A percentile compares a stretch with the other conserved stretches of the same genome.
Conservation (phyloP, 2,329 filamentous ascomycete species). For the Ophiostoma sp. region DNA sequence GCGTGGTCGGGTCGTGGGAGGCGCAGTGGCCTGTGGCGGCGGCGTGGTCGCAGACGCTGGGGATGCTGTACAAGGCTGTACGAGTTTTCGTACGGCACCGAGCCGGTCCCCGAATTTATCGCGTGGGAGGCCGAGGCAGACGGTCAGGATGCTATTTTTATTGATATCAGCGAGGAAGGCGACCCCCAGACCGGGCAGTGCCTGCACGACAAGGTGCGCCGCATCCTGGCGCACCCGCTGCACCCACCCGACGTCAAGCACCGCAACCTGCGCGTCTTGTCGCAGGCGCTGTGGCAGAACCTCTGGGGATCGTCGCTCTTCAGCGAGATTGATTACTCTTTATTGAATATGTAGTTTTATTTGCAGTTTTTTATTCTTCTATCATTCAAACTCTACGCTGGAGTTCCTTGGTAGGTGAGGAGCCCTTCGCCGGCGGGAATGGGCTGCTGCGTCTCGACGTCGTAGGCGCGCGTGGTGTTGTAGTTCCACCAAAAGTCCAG, state of each 20-base stretch:
- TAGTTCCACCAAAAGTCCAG: conserved; percentile 26
- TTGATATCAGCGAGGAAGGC: not conserved
- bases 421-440: conserved; percentile 21
- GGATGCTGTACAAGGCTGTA: conserved; percentile 21
- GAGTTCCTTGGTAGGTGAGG: conserved; percentile 22
- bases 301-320: not conserved
- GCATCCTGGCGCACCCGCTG: conserved; percentile 21
- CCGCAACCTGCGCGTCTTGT: conserved; percentile 15
- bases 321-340: not conserved
- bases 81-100: conserved; percentile 19
- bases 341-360: not conserved
- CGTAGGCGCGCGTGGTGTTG: conserved; percentile 23
- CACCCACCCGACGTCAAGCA: conserved; percentile 18
- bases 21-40: conserved; percentile 18
- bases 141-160: not conserved
- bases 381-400: not conserved
- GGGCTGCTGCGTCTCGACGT: conserved; percentile 21
- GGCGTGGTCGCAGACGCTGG: conserved; percentile 18
- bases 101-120: conserved; percentile 13
- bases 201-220: conserved; percentile 22
- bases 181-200: conserved; percentile 13
- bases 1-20: conserved; percentile 12
- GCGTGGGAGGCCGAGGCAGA: not conserved
- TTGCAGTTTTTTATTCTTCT: not conserved
- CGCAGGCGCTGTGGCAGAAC: not conserved